These are phyloP conservation scores for Nemania sp. DNA, from an alignment of 2,329 filamentous ascomycete species.

Conservation along the genomic window DNA sequence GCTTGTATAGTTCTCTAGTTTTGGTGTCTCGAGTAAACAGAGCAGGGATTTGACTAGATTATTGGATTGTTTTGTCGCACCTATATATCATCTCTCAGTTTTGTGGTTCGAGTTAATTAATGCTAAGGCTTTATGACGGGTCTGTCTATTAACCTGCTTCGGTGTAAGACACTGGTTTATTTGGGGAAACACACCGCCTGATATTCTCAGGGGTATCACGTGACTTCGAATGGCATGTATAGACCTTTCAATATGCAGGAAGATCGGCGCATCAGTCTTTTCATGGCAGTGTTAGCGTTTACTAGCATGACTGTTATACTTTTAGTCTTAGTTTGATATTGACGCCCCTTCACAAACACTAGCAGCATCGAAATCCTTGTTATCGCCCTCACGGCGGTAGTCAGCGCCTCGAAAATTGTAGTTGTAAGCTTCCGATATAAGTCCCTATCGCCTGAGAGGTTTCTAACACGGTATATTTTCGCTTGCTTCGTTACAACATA, in stretches of 20 bases:
- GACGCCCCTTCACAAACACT: constrained; percentile 34
- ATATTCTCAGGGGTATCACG: constrained; percentile 25
- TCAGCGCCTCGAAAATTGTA: not conserved
- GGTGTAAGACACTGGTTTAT: constrained; percentile 8
- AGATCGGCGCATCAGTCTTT: constrained; percentile 19
- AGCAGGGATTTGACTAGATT: constrained; percentile 27
- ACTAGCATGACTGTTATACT: constrained; percentile 35
- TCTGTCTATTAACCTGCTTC: constrained; percentile 7
- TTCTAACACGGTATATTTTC: not conserved
- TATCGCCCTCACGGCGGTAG: not conserved
- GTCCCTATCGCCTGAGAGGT: too few species aligned
- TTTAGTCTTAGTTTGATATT: constrained; percentile 30
- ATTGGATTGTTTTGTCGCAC: constrained; percentile 25
- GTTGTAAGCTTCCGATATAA: not conserved
- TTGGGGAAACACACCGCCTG: not conserved
- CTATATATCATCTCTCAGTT: not conserved
- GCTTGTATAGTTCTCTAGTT: constrained; percentile 21
- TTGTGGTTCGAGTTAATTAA: not conserved
- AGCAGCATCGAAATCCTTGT: constrained; percentile 27
- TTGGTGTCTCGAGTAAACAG: constrained; percentile 27
- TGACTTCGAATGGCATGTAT: constrained; percentile 23
- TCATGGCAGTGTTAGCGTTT: constrained; percentile 29
- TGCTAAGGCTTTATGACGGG: constrained; percentile 14
- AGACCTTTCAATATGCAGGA: constrained; percentile 27
- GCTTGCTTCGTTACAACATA: constrained; percentile 10